Conservation (phyloP, 1,139 yeast species). For the Nadsonia commutata region DNA sequence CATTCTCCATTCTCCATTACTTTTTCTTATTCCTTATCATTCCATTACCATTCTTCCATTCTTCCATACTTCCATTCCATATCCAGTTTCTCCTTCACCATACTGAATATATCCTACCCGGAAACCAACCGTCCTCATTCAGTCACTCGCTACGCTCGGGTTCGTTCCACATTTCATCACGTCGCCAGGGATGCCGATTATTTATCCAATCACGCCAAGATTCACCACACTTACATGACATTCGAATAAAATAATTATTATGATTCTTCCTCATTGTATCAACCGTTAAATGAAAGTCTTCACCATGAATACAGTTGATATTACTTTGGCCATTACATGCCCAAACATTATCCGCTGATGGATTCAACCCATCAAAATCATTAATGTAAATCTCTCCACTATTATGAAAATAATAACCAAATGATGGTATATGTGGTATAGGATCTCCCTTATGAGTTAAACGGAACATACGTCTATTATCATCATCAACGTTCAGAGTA, state of each 20-base stretch:
- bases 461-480: conserved; percentile 8
- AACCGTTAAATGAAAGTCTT: neutral
- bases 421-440: conserved; percentile 8
- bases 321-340: neutral
- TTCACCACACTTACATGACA: neutral
- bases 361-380: neutral
- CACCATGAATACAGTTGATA: neutral
- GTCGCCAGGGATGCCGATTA: too few relatives aligned
- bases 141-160: too few relatives aligned
- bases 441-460: conserved; percentile 10
- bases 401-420: conserved; percentile 8
- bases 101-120: too few relatives aligned
- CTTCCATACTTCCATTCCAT: too few relatives aligned
- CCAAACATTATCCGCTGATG: neutral
- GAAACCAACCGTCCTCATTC: too few relatives aligned
- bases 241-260: neutral
- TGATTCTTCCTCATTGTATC: neutral
- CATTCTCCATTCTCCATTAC: too few relatives aligned
- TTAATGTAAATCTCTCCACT: conserved; percentile 10
- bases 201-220: neutral
- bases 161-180: too few relatives aligned
- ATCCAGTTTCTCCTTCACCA: too few relatives aligned
- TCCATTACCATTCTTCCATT: too few relatives aligned
- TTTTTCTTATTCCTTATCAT: too few relatives aligned
- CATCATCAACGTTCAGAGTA: conserved; percentile 1